Conservation (phyloP, 169 alveolate species). For the Prorocentrum cordatum region DNA sequence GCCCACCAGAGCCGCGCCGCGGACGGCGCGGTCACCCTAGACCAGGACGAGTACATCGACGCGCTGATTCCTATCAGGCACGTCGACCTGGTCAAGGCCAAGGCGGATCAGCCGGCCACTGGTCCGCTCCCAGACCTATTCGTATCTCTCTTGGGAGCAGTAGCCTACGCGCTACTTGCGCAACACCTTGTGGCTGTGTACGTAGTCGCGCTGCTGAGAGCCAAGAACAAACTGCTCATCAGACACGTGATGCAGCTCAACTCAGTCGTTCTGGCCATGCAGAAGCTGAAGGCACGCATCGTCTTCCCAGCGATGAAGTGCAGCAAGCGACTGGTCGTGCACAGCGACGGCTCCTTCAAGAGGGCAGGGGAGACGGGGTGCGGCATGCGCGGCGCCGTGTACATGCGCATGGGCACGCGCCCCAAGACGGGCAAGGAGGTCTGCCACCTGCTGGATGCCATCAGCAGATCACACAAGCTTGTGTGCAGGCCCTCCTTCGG, state of each 20-base stretch:
- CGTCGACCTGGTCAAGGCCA: neutral
- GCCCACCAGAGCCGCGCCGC: neutral
- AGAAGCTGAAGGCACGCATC: neutral
- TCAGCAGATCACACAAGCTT: too few relatives aligned
- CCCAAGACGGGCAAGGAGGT: neutral
- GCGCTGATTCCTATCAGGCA: neutral
- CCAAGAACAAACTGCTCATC: neutral
- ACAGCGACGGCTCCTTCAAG: neutral
- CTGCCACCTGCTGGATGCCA: neutral
- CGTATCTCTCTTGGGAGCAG: neutral
- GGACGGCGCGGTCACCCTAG: neutral
- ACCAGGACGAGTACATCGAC: neutral
- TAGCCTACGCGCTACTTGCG: neutral
- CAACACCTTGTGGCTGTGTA: neutral
- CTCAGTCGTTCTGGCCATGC: neutral
- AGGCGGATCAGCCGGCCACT: neutral
- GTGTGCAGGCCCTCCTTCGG: too few relatives aligned
- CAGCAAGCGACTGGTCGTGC: neutral
- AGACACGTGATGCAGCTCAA: neutral
- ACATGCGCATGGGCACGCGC: neutral
- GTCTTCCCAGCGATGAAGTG: neutral
- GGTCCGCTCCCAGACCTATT: neutral
- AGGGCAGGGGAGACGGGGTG: neutral
- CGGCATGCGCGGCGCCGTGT: neutral
- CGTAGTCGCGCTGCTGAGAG: neutral